These are phyloP conservation scores for Vinca minor DNA, from an alignment of 257 asterid species.

Conservation along the genomic window DNA sequence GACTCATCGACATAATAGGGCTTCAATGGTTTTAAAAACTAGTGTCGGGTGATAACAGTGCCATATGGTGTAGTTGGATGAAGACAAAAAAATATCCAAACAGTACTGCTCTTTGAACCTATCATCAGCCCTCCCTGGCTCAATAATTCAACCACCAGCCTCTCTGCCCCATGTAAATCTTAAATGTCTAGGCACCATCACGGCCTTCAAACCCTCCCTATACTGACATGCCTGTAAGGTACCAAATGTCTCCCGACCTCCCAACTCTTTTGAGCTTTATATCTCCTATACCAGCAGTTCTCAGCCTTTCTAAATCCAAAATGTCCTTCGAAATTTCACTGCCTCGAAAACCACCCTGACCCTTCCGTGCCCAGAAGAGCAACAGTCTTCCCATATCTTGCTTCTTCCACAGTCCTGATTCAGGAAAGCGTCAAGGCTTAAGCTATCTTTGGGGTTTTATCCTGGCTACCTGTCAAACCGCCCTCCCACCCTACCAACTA, in stretches of 20 bases:
- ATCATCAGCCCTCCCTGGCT: too few relatives aligned
- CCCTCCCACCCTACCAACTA: not conserved
- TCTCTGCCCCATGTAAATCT: not conserved
- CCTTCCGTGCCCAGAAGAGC: too few relatives aligned
- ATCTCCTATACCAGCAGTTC: not conserved
- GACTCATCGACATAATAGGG: not conserved
- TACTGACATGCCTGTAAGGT: not conserved
- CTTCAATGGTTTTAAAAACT: not conserved
- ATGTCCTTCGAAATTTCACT: not conserved
- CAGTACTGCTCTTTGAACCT: too few relatives aligned
- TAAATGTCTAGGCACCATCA: not conserved
- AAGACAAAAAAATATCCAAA: too few relatives aligned
- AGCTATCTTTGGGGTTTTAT: not conserved
- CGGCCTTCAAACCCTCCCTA: not conserved
- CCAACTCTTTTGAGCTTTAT: not conserved
- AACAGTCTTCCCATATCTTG: not conserved
- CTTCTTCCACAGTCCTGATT: not conserved
- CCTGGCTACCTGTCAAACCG: too few relatives aligned
- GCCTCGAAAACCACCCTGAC: too few relatives aligned
- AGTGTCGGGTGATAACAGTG: not conserved
- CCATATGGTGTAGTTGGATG: not conserved
- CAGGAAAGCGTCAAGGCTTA: not conserved
- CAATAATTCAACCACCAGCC: too few relatives aligned
- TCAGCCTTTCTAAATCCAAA: not conserved
- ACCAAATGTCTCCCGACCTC: not conserved